Base-by-base conservation (phyloP, 140 eudicot species). In the Flaveria floridana region DNA sequence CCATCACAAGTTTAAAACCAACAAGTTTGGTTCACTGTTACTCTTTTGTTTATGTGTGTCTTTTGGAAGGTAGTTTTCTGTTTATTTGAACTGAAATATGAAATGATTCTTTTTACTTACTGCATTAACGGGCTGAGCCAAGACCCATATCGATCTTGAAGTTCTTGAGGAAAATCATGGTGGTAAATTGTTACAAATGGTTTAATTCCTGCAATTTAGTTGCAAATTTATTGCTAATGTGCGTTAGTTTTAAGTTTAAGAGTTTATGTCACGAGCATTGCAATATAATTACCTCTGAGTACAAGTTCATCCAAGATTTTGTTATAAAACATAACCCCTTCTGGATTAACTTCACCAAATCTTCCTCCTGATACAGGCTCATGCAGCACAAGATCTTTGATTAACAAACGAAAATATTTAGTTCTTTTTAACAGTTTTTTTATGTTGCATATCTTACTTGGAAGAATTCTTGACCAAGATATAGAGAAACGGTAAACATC, bases 171-270 rank as follows among this genome's bases (percentile, higher is more conserved):
- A 47, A 69, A 82, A 61, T 91, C 97, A 57, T 62, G 21, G 63
- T 91, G 97, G 78, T 85, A 77, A 75, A 88, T 86, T 2, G 96
- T 88, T 79, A 91, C 97, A 70, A 91, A 91, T 3, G 96, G 97
- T 68, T 82, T 70, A 34, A 91, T 85, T 47, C 97, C 91, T 91
- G 75, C 74, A 56, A 2, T 65, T 65, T 68, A 15, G 65, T 15
- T 65, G 63, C 37, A 80, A 55, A 70, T 51, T 57, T 64, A 75
- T 25, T 12, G 64, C 69, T 55, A 34, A 13, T 11, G 63, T 8
- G 26, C 48, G 12, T 30, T 61, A 46, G 48, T 53, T 30, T 37
- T 28, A 56, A 61, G 41, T 56, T 12, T 23, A 55, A 81, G 46
- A 44, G 7, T 20, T 75, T 48, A 68, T 42, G 34, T 47, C 20